These are phyloP conservation scores for Boletus semigastroideus DNA, from an alignment of 1,284 basidiomycete species.

Conservation along the genomic window DNA sequence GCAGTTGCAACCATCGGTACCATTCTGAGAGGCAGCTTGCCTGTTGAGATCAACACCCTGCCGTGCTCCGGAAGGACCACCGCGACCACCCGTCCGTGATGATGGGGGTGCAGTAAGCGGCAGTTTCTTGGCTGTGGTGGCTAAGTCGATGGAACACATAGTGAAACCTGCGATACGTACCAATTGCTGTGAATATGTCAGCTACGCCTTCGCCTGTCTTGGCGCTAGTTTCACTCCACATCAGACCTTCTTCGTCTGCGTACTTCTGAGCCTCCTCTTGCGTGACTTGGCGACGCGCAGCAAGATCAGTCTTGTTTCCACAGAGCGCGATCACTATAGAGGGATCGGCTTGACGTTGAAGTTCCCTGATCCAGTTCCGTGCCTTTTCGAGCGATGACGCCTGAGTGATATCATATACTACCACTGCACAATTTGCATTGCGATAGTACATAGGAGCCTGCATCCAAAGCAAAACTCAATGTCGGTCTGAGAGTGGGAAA, in stretches of 20 bases:
- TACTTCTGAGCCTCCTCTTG: constrained; percentile 90
- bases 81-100: constrained; percentile 52
- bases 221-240: constrained; percentile 96
- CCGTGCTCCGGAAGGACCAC: constrained; percentile 40
- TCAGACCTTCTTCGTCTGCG: constrained; percentile 90
- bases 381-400: constrained; percentile 90
- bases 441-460: constrained; percentile 94
- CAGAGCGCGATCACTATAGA: constrained; percentile 95
- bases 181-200: constrained; percentile 87
- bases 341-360: constrained; percentile 96
- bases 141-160: constrained; percentile 8
- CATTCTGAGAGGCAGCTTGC: constrained; percentile 47
- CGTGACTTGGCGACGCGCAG: constrained; percentile 76
- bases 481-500: constrained; percentile 6
- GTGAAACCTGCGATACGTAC: constrained; percentile 35
- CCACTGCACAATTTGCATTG: constrained; percentile 85
- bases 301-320: constrained; percentile 92
- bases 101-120: constrained; percentile 71
- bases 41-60: constrained; percentile 76
- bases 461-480: constrained; percentile 2
- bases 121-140: constrained; percentile 70
- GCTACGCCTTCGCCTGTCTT: constrained; percentile 91
- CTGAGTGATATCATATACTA: constrained; percentile 89
- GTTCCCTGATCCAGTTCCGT: constrained; percentile 93
- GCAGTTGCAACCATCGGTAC: constrained; percentile 73